phyloP scores from a whole-genome alignment of 192 early-diverging fungal genomes.

The Gamsiella multidivaricata region DNA sequence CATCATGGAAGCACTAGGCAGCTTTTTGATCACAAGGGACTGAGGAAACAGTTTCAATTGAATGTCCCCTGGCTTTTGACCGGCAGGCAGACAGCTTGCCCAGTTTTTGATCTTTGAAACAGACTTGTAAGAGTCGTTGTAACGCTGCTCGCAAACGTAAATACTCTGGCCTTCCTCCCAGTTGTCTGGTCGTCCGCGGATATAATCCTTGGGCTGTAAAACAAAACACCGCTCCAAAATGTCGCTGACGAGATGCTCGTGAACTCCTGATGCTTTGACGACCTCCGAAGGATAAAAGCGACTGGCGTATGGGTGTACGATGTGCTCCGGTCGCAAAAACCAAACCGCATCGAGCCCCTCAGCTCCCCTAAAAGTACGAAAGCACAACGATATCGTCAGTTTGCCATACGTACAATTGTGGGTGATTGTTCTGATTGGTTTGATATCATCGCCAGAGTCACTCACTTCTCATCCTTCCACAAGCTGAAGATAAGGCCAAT shows the following conservation, averaged over 20 bases:
- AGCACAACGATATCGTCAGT: too few species aligned
- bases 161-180: conserved; percentile 63
- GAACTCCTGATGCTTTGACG: conserved; percentile 67
- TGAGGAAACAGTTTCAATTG: conserved; percentile 46
- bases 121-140: conserved; percentile 66
- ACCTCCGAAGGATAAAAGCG: conserved; percentile 75
- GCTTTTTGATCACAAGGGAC: conserved; percentile 39
- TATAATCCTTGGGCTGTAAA: conserved; percentile 66
- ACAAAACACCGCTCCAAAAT: conserved; percentile 73
- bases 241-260: conserved; percentile 63
- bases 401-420: too few species aligned
- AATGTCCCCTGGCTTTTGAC: conserved; percentile 47
- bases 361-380: conserved; percentile 18
- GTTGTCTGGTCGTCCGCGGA: conserved; percentile 61
- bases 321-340: conserved; percentile 77
- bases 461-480: conserved; percentile 60
- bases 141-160: conserved; percentile 73
- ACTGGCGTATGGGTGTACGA: conserved; percentile 61
- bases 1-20: conserved; percentile 50
- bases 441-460: too few species aligned
- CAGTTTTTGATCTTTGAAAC: conserved; percentile 75
- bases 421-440: too few species aligned
- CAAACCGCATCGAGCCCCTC: conserved; percentile 61
- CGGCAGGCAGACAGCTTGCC: conserved; percentile 62
- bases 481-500: conserved; percentile 68